Conservation (phyloP, 1,139 yeast genomes). For the Yamadazyma sp. region DNA sequence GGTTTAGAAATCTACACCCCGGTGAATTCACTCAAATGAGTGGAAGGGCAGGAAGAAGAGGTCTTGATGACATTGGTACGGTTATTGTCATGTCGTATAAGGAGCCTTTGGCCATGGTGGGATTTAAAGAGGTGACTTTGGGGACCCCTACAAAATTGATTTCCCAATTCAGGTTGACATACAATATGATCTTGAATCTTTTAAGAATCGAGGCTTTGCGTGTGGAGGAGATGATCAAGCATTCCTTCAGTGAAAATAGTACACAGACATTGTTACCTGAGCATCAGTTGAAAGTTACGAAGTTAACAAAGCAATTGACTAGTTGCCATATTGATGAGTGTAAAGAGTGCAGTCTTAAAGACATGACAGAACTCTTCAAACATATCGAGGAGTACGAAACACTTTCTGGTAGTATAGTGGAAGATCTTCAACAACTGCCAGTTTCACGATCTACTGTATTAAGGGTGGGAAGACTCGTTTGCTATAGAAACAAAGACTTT, state of each 20-base stretch:
- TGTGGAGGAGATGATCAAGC: slow-evolving; percentile 96
- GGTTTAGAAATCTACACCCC: slow-evolving; percentile 77
- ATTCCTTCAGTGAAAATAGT: slow-evolving; percentile 90
- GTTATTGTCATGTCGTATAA: slow-evolving; percentile 91
- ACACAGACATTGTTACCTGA: slow-evolving; percentile 86
- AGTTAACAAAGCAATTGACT: slow-evolving; percentile 49
- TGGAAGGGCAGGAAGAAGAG: slow-evolving; percentile 98
- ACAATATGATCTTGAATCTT: slow-evolving; percentile 90
- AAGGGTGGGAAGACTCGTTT: slow-evolving; percentile 58
- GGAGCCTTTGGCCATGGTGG: slow-evolving; percentile 60
- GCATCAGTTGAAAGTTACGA: slow-evolving; percentile 65
- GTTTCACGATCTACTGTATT: slow-evolving; percentile 45
- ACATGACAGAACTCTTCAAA: slow-evolving; percentile 46
- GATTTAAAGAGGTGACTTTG: slow-evolving; percentile 75
- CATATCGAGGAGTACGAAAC: slow-evolving; percentile 46
- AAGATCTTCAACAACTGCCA: slow-evolving; percentile 48
- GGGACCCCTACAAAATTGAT: slow-evolving; percentile 88
- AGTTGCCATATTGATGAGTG: slow-evolving; percentile 38
- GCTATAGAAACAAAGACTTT: slow-evolving; percentile 50
- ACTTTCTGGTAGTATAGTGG: slow-evolving; percentile 44
- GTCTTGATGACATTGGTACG: slow-evolving; percentile 89
- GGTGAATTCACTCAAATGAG: slow-evolving; percentile 99
- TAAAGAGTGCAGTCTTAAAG: slow-evolving; percentile 33
- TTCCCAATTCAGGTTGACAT: slow-evolving; percentile 91
- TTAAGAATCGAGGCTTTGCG: slow-evolving; percentile 89